phyloP scores from a whole-genome alignment of 2,329 filamentous ascomycete genomes.

The Capronia epimyces region DNA sequence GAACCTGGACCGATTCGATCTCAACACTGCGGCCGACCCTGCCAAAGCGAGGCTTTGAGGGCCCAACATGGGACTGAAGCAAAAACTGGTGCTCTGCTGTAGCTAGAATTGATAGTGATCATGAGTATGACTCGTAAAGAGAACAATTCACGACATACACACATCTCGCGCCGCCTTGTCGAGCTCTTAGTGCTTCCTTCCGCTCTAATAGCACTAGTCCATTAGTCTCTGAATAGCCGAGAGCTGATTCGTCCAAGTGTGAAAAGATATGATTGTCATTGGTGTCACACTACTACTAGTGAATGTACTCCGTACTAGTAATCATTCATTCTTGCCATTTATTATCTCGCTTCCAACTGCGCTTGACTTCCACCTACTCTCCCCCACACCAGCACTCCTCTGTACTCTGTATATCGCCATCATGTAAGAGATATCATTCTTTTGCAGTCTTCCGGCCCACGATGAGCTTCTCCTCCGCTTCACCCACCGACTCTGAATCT shows the following conservation, averaged over 20 bases:
- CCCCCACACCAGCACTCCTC: neutral
- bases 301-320: too few species aligned
- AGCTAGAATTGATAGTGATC: neutral
- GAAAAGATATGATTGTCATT: too few species aligned
- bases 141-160: too few species aligned
- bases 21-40: neutral
- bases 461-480: neutral
- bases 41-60: constrained; percentile 10
- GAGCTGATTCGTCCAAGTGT: too few species aligned
- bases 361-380: neutral
- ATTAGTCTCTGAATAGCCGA: too few species aligned
- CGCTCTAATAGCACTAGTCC: too few species aligned
- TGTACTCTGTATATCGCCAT: neutral
- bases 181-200: too few species aligned
- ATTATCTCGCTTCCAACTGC: too few species aligned
- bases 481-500: neutral
- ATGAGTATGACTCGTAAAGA: neutral
- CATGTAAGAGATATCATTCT: neutral
- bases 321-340: too few species aligned
- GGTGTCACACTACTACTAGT: too few species aligned
- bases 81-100: neutral
- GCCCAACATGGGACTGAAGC: neutral
- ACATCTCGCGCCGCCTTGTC: too few species aligned
- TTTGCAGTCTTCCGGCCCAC: neutral
- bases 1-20: constrained; percentile 66